These are phyloP conservation scores for Datisca glomerata DNA, from an alignment of 306 rosid species.

Conservation along the genomic window DNA sequence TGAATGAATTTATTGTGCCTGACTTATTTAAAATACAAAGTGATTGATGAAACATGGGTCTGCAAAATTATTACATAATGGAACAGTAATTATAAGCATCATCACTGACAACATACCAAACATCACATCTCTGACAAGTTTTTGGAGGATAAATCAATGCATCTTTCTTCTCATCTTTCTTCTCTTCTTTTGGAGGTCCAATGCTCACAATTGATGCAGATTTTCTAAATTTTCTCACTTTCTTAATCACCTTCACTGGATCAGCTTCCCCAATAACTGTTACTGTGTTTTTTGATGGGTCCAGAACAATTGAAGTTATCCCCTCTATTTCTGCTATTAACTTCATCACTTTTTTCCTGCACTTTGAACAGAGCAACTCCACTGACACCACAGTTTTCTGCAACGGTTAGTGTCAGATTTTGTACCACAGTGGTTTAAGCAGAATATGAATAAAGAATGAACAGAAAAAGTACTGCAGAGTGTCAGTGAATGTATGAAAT, in stretches of 20 bases:
- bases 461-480: slow-evolving; percentile 17
- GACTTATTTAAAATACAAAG: too few species aligned
- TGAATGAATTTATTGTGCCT: too few species aligned
- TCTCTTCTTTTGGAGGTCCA: slow-evolving; percentile 28
- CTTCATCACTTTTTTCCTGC: slow-evolving; percentile 44
- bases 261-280: slow-evolving; percentile 49
- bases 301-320: slow-evolving; percentile 29
- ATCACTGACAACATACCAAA: slow-evolving; percentile 33
- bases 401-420: slow-evolving; percentile 21
- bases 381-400: slow-evolving; percentile 50
- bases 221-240: slow-evolving; percentile 37
- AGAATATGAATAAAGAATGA: slow-evolving; percentile 4
- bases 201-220: slow-evolving; percentile 28
- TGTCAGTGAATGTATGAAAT: slow-evolving; percentile 16
- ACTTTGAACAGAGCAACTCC: slow-evolving; percentile 39
- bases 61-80: slow-evolving; percentile 35
- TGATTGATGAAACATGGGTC: too few species aligned
- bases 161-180: slow-evolving; percentile 28
- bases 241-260: slow-evolving; percentile 36
- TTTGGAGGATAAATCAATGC: slow-evolving; percentile 7
- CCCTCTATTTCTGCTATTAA: slow-evolving; percentile 35
- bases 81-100: slow-evolving; percentile 31
- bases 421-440: slow-evolving; percentile 2
- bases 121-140: slow-evolving; percentile 32
- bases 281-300: slow-evolving; percentile 29